Evolutionary conservation across 108 stramenopile genomes (phyloP).

Genomic region (Nitzschia sp.): DNA sequence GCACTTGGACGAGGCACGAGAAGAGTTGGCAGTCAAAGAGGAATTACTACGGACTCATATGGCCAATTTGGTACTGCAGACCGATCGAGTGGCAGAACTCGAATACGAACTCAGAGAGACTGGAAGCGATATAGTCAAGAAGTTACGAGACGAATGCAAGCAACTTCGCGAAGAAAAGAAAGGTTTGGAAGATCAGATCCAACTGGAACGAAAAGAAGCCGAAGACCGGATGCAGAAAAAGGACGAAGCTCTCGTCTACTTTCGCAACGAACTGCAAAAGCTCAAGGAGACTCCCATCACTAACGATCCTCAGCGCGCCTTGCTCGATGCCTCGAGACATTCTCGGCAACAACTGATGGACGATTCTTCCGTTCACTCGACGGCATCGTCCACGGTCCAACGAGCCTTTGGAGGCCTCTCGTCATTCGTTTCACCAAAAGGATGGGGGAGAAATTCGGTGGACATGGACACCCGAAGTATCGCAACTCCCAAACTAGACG

Average conservation of each 20-base stretch:
- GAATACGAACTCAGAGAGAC: not conserved
- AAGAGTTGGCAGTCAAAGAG: not conserved
- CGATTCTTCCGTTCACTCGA: not conserved
- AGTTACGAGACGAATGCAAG: not conserved
- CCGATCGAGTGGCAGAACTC: not conserved
- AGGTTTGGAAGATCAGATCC: not conserved
- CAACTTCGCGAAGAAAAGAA: conserved; percentile 3
- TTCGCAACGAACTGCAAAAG: conserved; percentile 4
- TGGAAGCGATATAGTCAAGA: not conserved
- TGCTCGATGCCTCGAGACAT: not conserved
- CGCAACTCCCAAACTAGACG: not conserved
- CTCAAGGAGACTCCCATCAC: not conserved
- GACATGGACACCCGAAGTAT: not conserved
- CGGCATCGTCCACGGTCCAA: not conserved
- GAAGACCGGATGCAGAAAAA: conserved; percentile 11
- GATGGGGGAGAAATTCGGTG: not conserved
- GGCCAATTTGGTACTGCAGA: not conserved
- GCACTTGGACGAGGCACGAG: not conserved
- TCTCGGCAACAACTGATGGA: not conserved
- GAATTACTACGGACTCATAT: not conserved
- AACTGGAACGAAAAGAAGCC: not conserved
- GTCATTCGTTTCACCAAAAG: not conserved
- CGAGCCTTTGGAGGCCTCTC: conserved; percentile 6
- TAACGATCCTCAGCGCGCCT: not conserved
- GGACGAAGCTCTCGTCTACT: not conserved